Conservation (phyloP, 78 protist species). For the Speleostelium caveatum region DNA sequence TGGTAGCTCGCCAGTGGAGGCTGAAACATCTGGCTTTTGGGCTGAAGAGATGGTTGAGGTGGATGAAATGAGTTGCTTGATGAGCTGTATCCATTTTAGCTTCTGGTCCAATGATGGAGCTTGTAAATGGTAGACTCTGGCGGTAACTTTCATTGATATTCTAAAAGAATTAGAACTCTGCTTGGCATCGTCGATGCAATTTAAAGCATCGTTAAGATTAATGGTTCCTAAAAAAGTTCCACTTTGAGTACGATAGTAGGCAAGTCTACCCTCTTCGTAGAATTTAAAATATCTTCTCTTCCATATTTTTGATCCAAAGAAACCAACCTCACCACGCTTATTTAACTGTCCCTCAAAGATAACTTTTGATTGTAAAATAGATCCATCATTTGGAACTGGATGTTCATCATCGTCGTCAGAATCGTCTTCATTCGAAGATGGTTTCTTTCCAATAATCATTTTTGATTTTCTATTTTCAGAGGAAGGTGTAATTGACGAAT, state of each 20-base stretch:
- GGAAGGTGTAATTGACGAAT: too few species aligned
- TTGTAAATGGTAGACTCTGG: conserved; percentile 55
- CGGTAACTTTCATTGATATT: conserved; percentile 58
- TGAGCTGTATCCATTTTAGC: conserved; percentile 4
- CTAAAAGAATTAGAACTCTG: conserved; percentile 29
- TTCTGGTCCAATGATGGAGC: conserved; percentile 23
- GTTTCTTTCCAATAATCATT: conserved; percentile 40
- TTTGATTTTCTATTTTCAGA: conserved; percentile 14
- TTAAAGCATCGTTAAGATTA: conserved; percentile 49
- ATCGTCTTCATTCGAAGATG: conserved; percentile 12
- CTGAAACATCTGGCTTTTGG: conserved; percentile 35
- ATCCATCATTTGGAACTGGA: conserved; percentile 2
- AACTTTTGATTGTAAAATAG: conserved; percentile 38
- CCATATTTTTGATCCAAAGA: conserved; percentile 57
- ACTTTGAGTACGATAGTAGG: conserved; percentile 13
- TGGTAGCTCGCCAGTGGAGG: conserved; percentile 46
- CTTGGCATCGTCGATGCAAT: conserved; percentile 39
- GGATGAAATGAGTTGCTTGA: conserved; percentile 18
- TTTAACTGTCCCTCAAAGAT: conserved; percentile 53
- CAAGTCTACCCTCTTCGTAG: conserved; percentile 62
- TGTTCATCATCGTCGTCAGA: not conserved
- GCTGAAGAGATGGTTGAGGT: too few species aligned
- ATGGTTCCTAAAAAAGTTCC: conserved; percentile 40
- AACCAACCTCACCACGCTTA: conserved; percentile 58
- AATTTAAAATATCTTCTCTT: conserved; percentile 54